A percentile compares a stretch with the other conserved stretches of the same genome.
These are phyloP conservation scores for Bromus sterilis DNA, from an alignment of 176 grass and related monocot species.

Conservation along the genomic window DNA sequence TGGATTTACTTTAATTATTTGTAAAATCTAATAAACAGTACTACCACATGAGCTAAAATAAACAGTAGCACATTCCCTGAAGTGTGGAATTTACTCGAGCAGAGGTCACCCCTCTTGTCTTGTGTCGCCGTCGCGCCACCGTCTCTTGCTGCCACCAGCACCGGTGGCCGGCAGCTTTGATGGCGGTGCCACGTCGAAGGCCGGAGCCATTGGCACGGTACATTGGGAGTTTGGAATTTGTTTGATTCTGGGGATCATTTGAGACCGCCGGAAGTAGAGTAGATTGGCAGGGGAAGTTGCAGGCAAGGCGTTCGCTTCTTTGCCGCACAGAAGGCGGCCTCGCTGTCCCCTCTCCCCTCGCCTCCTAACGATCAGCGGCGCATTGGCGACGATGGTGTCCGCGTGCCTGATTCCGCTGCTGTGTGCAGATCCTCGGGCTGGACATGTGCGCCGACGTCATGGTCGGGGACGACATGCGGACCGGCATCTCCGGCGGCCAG, in stretches of 20 bases:
- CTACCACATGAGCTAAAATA: no score
- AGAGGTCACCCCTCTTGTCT: neutral
- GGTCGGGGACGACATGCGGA: conserved; percentile 79
- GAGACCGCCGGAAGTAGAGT: neutral
- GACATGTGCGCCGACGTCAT: conserved; percentile 90
- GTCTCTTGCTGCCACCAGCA: neutral
- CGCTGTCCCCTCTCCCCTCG: neutral
- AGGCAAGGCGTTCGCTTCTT: neutral
- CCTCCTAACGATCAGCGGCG: neutral
- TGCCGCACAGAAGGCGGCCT: neutral
- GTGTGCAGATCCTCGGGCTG: conserved; percentile 67
- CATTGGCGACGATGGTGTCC: neutral
- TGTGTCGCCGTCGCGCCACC: neutral
- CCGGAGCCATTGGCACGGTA: neutral
- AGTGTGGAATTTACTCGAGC: neutral
- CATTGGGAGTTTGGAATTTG: neutral
- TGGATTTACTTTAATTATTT: no score
- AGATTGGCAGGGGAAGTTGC: neutral
- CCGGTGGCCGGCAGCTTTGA: neutral
- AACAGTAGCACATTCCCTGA: neutral
- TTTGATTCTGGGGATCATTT: neutral
- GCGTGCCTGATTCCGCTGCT: neutral
- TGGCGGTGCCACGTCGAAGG: neutral
- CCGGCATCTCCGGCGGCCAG: conserved; percentile 93
- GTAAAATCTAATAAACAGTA: no score